phyloP scores from a whole-genome alignment of 2,329 filamentous ascomycete species.

The Xylariaceae sp. region DNA sequence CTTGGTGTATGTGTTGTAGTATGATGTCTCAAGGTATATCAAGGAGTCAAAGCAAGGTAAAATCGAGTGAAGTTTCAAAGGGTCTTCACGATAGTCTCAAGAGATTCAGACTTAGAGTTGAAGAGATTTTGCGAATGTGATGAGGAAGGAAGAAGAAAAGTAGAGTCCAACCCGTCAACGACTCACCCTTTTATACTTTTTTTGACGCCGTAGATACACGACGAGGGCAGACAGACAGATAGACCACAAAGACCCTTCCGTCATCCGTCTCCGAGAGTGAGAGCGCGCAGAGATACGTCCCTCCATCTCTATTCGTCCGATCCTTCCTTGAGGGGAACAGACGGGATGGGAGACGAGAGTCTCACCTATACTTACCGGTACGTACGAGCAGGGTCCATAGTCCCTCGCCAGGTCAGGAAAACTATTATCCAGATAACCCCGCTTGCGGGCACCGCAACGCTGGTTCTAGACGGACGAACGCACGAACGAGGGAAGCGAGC shows the following conservation, averaged over 20 bases:
- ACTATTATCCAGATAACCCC: conserved; percentile 4
- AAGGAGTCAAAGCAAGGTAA: conserved; percentile 6
- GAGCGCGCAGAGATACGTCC: background rate
- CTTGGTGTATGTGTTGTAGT: conserved; percentile 6
- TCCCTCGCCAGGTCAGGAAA: background rate
- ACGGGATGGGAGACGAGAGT: conserved; percentile 5
- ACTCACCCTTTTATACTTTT: conserved; percentile 62
- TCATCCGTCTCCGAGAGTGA: background rate
- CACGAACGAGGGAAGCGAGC: conserved; percentile 5
- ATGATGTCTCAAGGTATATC: conserved; percentile 4
- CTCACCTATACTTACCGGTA: background rate
- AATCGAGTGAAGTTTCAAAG: conserved; percentile 10
- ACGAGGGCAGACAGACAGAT: background rate
- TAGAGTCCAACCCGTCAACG: conserved; percentile 39
- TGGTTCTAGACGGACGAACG: conserved; percentile 4
- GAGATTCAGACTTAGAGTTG: conserved; percentile 1
- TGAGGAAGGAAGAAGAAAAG: conserved; percentile 50
- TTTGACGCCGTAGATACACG: conserved; percentile 4
- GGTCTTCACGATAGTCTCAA: conserved; percentile 11
- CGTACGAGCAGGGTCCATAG: background rate
- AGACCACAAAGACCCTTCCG: background rate
- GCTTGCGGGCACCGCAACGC: conserved; percentile 1
- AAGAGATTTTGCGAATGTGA: conserved; percentile 31
- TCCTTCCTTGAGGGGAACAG: conserved; percentile 1
- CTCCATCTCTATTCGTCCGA: conserved; percentile 16